Base-by-base conservation (phyloP, 192 early-diverging fungal genomes). In the Glomus cerebriforme region DNA sequence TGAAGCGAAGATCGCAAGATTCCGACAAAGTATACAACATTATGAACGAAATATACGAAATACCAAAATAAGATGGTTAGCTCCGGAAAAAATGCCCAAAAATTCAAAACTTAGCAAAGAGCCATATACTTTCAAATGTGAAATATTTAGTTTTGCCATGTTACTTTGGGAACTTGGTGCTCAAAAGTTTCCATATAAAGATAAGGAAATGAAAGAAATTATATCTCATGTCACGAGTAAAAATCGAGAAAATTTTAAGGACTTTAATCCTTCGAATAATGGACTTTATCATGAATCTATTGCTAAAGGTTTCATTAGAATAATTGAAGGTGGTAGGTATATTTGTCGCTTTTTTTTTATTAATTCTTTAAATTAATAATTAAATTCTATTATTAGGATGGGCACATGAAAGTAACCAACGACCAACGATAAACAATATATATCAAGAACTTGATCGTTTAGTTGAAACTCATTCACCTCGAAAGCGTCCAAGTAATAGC, bases 1-100 rank as follows among this genome's bases (percentile, higher is more conserved):
- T 27, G 13, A 63, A 62, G 58, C 74, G n/a, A 75, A 75, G 29
- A 59, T 75, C 26, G 74, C 74, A 5, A 75, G 63, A 19, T 75
- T 75, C 22, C 27, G n/a, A 10, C 59, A 59, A 13, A 75, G 74
- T 27, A 32, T 59, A 7, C 29, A 39, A 58, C 19, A 27, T 39
- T 7, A 75, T 32, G n/a, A 35, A 32, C 7, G 15, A 37, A 63
- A 10, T 63, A 24, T 27, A 9, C 10, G 35, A 32, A 64, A 13
- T 37, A 59, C 59, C 29, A 29, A 43, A 32, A 31, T 75, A 13
- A 54, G 22, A 15, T 75, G 74, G 74, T 29, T 75, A 35, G 74
- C 74, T 1, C 74, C 74, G 0, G 74, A 75, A 6, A 75, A 75
- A 54, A 54, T 54, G 49, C 27, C 59, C 29, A 63, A 63, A 63